A percentile compares a stretch with the other conserved stretches of the same genome.
Conservation (phyloP, 2,329 filamentous ascomycete genomes). For the Colletotrichum sidae region DNA sequence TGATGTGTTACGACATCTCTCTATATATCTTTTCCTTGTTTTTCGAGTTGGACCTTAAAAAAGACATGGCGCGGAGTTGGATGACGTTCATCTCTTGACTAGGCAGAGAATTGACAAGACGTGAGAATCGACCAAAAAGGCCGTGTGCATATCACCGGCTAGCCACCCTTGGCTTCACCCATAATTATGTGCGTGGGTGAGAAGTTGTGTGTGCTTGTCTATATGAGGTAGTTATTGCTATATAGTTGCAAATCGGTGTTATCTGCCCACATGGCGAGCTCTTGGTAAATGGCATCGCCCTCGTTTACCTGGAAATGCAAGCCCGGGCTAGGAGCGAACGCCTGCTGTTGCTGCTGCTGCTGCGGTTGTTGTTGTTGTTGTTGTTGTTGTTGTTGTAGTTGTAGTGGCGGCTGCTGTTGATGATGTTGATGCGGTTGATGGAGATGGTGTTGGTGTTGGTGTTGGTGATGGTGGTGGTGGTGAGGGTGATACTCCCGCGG, state of each 20-base stretch:
- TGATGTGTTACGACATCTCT: conserved; percentile 20
- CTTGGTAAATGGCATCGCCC: conserved; percentile 48
- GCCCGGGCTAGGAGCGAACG: conserved; percentile 7
- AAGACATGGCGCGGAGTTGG: conserved; percentile 36
- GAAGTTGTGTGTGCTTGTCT: neutral
- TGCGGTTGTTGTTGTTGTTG: neutral
- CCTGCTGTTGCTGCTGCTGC: conserved; percentile 10
- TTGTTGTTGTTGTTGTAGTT: conserved; percentile 1
- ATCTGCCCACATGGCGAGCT: conserved; percentile 52
- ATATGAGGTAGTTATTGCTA: conserved; percentile 31
- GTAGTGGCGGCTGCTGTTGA: neutral
- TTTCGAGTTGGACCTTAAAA: conserved; percentile 20
- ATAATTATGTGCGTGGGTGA: no score
- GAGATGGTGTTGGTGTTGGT: neutral
- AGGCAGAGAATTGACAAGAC: neutral
- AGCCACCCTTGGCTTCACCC: no score
- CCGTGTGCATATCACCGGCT: neutral
- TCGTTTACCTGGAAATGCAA: conserved; percentile 42
- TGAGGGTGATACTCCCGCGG: neutral
- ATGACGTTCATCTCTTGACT: conserved; percentile 2
- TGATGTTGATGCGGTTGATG: neutral
- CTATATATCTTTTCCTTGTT: conserved; percentile 13
- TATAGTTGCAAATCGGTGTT: conserved; percentile 42
- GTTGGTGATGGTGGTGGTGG: conserved; percentile 4
- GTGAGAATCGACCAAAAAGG: neutral